These are phyloP conservation scores for Boletus tylopilopsis DNA, from an alignment of 768 basidiomycete species.

Conservation along the genomic window DNA sequence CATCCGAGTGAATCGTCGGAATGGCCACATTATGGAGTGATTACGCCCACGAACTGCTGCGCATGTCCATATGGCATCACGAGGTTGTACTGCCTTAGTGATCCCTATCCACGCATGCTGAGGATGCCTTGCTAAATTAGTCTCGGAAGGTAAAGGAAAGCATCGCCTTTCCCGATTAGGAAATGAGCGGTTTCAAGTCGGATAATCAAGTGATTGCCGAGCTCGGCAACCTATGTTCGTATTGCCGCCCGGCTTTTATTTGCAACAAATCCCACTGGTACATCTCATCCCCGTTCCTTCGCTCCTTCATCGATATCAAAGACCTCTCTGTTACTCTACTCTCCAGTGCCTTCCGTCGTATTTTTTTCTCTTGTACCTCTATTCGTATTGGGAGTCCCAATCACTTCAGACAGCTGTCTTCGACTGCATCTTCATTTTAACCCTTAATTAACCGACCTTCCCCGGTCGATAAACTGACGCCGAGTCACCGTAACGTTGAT, in stretches of 20 bases:
- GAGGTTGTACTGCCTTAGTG: slow-evolving; percentile 18
- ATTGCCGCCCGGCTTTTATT: slow-evolving; percentile 39
- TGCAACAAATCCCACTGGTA: slow-evolving; percentile 37
- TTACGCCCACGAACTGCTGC: slow-evolving; percentile 19
- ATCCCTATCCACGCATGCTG: slow-evolving; percentile 17
- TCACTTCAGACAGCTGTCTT: slow-evolving; percentile 9
- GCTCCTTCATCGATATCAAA: slow-evolving; percentile 30
- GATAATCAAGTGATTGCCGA: slow-evolving; percentile 36
- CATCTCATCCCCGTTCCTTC: slow-evolving; percentile 29
- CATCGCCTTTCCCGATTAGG: slow-evolving; percentile 26
- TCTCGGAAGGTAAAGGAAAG: slow-evolving; percentile 16
- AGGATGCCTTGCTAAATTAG: slow-evolving; percentile 18
- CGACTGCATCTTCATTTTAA: slow-evolving; percentile 26
- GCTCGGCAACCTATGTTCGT: slow-evolving; percentile 35
- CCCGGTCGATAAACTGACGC: slow-evolving; percentile 40
- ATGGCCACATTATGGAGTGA: slow-evolving; percentile 10
- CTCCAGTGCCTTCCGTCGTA: slow-evolving; percentile 1
- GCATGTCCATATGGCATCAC: slow-evolving; percentile 19
- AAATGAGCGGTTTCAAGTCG: slow-evolving; percentile 34
- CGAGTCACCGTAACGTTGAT: slow-evolving; percentile 39
- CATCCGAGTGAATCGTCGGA: background rate
- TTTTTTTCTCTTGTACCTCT: slow-evolving; percentile 2
- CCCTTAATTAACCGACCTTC: slow-evolving; percentile 39
- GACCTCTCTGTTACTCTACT: slow-evolving; percentile 12
- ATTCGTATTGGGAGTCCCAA: background rate